Base-by-base conservation (phyloP, 768 basidiomycete genomes). In the Russula compacta region DNA sequence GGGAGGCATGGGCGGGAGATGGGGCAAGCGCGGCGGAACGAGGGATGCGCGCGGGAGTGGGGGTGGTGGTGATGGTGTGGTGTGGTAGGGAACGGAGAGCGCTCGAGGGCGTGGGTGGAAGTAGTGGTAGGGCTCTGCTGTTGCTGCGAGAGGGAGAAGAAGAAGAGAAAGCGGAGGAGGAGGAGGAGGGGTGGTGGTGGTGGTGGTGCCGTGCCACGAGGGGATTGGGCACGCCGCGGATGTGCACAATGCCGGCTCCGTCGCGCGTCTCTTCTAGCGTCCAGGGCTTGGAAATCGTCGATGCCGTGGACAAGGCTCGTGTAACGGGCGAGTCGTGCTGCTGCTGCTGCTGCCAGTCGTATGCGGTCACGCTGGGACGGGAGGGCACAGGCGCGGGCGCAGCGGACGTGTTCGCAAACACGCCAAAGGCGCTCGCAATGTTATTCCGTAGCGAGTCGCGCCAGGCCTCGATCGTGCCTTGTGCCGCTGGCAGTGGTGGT, bases 241-340 rank as follows among this genome's bases (percentile, higher is more conserved):
- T 69, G 59, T 74, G 74, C 11, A 78, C 75, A 19, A 74, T 68
- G 1, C 76, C 76, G 6, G 71, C 67, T 15, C 75, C 76, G 53
- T 76, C 70, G 15, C 68, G 69, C 12, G 67, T 74, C 60, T 78
- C 77, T 60, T 78, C 76, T 33, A 78, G 61, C 3, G 74, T 74
- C 74, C 76, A 79, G 9, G 69, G 60, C 43, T 68, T 72, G 3
- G 74, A 73, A 14, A 19, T 15, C 35, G 12, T 36, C 33, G 65
- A 60, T 21, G 46, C 36, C 4, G 32, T 24, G 3, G 63, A 66
- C 14, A 14, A 32, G 9, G 21, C 53, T 9, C 53, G 57, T 19
- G 14, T 29, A 32, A 52, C 33, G 10, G 47, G 49, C 15, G 9
- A 32, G 21, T 10, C 15, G 14, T 3, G 46, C 24, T 21, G 46